Evolutionary conservation across 83 land plant species (phyloP).

Genomic region (Picea abies): DNA sequence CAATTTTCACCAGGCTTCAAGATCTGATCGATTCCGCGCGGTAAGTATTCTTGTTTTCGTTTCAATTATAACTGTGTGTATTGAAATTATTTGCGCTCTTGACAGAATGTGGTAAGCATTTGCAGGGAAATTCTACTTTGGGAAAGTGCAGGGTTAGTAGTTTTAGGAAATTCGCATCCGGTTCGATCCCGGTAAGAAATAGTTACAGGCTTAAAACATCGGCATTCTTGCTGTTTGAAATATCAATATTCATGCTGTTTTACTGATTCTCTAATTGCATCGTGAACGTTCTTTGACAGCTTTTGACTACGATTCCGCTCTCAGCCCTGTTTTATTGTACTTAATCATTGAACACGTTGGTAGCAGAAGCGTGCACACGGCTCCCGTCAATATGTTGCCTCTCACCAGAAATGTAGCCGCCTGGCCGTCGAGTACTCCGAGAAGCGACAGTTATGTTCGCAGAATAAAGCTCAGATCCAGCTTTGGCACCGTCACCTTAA

Average conservation of each 20-base stretch:
- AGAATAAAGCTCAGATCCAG: conserved; percentile 2
- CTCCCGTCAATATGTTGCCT: background rate
- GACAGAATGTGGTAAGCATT: no score
- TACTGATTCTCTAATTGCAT: background rate
- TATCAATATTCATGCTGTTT: background rate
- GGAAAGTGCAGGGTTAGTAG: no score
- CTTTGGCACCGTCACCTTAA: background rate
- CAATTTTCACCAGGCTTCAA: no score
- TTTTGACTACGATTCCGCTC: background rate
- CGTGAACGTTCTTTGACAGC: background rate
- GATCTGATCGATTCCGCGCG: no score
- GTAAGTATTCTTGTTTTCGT: no score
- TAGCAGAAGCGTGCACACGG: background rate
- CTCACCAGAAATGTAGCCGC: background rate
- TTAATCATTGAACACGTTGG: background rate
- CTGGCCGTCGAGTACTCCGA: background rate
- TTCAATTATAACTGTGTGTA: no score
- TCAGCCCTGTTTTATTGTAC: background rate
- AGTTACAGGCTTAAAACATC: background rate
- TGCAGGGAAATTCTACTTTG: no score
- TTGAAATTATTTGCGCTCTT: no score
- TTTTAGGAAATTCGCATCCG: no score
- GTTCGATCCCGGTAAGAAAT: background rate
- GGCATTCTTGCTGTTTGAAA: background rate
- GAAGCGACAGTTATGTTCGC: background rate